phyloP scores from a whole-genome alignment of 495 filamentous ascomycete genomes.

The Astrothelium macrocarpum region DNA sequence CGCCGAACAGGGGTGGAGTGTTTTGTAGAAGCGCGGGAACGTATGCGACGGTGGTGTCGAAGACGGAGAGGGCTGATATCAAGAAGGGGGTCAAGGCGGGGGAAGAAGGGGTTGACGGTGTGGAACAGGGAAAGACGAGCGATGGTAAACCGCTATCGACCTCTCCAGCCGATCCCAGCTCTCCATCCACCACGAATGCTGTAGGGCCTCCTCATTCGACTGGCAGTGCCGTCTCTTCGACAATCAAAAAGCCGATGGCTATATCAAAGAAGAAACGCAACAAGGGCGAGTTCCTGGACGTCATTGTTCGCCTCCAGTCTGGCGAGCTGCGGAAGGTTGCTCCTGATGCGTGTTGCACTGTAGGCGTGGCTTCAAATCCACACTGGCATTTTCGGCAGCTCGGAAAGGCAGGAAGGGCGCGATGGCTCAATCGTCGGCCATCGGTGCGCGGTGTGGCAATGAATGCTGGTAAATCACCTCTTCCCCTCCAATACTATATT shows the following conservation, averaged over 20 bases:
- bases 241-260: neutral
- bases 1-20: conserved; percentile 60
- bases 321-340: conserved; percentile 82
- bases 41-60: conserved; percentile 74
- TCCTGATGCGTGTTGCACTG: conserved; percentile 84
- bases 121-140: conserved; percentile 45
- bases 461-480: conserved; percentile 63
- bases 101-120: neutral
- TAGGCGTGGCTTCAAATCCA: conserved; percentile 87
- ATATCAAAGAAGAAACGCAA: conserved; percentile 31
- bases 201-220: neutral
- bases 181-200: neutral
- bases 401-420: conserved; percentile 84
- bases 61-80: conserved; percentile 51
- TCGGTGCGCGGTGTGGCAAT: conserved; percentile 95
- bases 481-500: conserved; percentile 10
- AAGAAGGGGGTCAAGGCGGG: conserved; percentile 39
- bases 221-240: neutral
- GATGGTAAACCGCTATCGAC: neutral
- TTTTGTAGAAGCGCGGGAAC: conserved; percentile 93
- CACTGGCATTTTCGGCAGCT: conserved; percentile 82
- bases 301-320: conserved; percentile 77
- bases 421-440: conserved; percentile 88
- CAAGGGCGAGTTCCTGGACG: conserved; percentile 33
- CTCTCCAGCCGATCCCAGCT: neutral